Evolutionary conservation across 2,329 filamentous ascomycete species (phyloP).

Genomic region (Pyrenochaeta sp.): DNA sequence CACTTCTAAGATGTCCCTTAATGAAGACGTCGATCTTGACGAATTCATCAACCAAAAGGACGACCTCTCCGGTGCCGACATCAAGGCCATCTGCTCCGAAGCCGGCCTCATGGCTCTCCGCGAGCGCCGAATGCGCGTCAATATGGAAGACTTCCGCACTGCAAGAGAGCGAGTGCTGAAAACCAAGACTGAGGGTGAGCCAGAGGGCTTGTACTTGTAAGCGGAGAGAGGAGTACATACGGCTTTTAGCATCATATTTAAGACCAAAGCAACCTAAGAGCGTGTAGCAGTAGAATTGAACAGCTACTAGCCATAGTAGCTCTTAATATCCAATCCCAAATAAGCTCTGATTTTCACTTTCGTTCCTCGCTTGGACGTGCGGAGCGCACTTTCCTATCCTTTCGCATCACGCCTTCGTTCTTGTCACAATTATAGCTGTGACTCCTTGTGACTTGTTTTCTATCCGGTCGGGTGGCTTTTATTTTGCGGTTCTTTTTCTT

Average conservation of each 20-base stretch:
- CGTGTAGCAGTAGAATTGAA: constrained; percentile 28
- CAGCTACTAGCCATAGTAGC: constrained; percentile 7
- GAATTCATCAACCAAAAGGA: constrained; percentile 99
- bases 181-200: constrained; percentile 98
- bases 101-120: constrained; percentile 92
- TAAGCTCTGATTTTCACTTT: neutral
- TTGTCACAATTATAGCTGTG: no score
- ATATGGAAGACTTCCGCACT: constrained; percentile 97
- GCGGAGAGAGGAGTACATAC: neutral
- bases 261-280: constrained; percentile 9
- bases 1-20: constrained; percentile 97
- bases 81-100: constrained; percentile 98
- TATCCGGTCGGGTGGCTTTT: no score
- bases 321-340: constrained; percentile 8
- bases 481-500: no score
- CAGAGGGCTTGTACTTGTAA: constrained; percentile 98
- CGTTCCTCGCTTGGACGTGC: neutral
- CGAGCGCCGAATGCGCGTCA: constrained; percentile 95
- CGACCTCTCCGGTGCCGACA: constrained; percentile 94
- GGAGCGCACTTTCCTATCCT: neutral
- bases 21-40: constrained; percentile 95
- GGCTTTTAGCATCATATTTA: constrained; percentile 8
- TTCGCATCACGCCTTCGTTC: neutral
- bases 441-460: no score
- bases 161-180: constrained; percentile 94